Evolutionary conservation across 2,329 filamentous ascomycete genomes (phyloP), one percentile per base, ranked within the genome.

Genomic region (Grosmannia clavigera): DNA sequence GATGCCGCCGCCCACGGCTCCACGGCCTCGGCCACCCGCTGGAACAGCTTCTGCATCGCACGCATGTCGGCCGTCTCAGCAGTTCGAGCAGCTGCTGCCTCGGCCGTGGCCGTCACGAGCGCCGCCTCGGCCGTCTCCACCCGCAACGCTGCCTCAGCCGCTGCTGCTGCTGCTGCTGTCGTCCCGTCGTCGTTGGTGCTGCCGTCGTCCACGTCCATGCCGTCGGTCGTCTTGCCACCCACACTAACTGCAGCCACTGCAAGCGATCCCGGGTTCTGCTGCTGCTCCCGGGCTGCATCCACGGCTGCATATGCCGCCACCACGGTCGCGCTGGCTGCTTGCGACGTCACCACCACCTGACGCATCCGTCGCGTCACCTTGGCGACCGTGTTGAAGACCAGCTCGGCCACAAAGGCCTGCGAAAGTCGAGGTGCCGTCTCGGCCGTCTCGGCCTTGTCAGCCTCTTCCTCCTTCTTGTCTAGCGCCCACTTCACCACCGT

Each of bases 401-500:
- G 87, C 75, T 99, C 94, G 70, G 90, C 96, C 11, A 95, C 79
- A 74, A 92, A 86, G 7, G 85, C 78, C 66, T 87, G 81, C 12
- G 87, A 83, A 14, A 99, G 82, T 2, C 0, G 88, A 89, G 92
- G 12, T 2, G 35, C 25, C n/a, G 25, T 29, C 33, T 35, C 48
- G n/a, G 6, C 80, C 56, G 87, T 87, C 25, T 25, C 16, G 27
- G 3, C 40, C 40, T 19, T 33, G 2, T 35, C 33, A 9, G 10
- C 33, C 9, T 2, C 9, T n/a, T 46, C 3, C 0, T 88, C 89
- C 92, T 92, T 90, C 40, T 97, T 79, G 66, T 25, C 78, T 14
- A 99, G 79, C 0, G 90, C 90, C 94, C 94, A 99, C 68, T 95
- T 86, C 55, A 96, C 81, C 33, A 99, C 91, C 19, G 86, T 86